These are phyloP conservation scores for Populus hybrid DNA, from an alignment of 441 rosid genomes.

Conservation along the genomic window DNA sequence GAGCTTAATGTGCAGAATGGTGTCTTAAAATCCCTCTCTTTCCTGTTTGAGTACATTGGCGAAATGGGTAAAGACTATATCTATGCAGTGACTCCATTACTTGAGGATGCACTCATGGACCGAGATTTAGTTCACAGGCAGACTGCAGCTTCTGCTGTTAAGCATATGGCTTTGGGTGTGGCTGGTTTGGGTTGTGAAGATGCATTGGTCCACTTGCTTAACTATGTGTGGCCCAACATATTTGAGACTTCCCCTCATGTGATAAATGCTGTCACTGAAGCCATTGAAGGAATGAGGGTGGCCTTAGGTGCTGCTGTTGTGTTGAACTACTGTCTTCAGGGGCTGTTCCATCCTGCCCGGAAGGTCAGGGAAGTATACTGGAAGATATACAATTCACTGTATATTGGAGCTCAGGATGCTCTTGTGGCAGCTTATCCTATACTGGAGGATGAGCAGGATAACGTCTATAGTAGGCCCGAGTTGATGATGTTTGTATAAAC, in stretches of 20 bases:
- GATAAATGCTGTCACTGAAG: slow-evolving; percentile 93
- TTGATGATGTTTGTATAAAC: slow-evolving; percentile 64
- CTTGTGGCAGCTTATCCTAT: slow-evolving; percentile 91
- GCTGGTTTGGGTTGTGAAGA: slow-evolving; percentile 99
- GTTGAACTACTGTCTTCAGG: slow-evolving; percentile 93
- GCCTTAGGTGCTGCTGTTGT: slow-evolving; percentile 84
- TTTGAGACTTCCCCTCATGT: slow-evolving; percentile 99
- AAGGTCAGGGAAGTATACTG: slow-evolving; percentile 98
- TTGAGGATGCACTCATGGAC: slow-evolving; percentile 97
- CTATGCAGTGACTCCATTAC: slow-evolving; percentile 95
- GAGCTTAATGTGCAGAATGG: slow-evolving; percentile 98
- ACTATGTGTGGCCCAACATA: slow-evolving; percentile 97
- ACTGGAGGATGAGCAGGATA: slow-evolving; percentile 70
- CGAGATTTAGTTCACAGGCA: slow-evolving; percentile 97
- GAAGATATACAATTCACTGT: slow-evolving; percentile 96
- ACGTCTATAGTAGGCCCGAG: slow-evolving; percentile 87
- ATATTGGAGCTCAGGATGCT: slow-evolving; percentile 86
- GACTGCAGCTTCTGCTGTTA: slow-evolving; percentile 96
- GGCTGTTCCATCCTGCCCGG: slow-evolving; percentile 94
- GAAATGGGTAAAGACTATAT: slow-evolving; percentile 99
- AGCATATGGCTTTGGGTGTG: slow-evolving; percentile 97
- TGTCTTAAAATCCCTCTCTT: slow-evolving; percentile 91
- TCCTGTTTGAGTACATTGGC: slow-evolving; percentile 94
- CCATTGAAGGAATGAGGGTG: slow-evolving; percentile 93
- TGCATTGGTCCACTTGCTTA: slow-evolving; percentile 80